Evolutionary conservation across 2,329 filamentous ascomycete genomes (phyloP), one percentile per base, ranked within the genome.

Genomic region (Exophiala dermatitidis): DNA sequence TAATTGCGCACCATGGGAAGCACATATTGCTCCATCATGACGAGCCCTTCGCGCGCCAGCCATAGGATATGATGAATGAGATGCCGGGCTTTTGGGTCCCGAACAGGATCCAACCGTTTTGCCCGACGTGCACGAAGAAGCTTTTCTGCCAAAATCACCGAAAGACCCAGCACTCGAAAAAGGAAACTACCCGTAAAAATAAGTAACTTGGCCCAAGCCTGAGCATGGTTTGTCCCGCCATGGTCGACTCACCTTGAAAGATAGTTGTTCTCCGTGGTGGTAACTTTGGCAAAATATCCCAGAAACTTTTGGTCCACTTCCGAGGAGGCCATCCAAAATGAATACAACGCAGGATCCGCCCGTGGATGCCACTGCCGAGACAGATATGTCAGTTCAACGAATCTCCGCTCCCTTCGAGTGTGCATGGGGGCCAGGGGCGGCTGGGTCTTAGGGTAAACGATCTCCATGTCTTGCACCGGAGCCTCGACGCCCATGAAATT

Each of bases 231-330:
- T 10, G 5, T 5, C 9, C 29, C 19, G 41, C 4, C 12, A 29
- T n/a, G 36, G 28, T 36, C n/a, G 9, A n/a, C 56, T 55, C 53
- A 61, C 60, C 80, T 80, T 5, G 87, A 87, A 43, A 97, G 80
- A 12, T 90, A 77, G 2, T 87, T 84, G 66, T 91, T 93, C 63
- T 88, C 84, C 56, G 80, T 74, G 66, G 85, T 83, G 62, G 89
- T 90, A 57, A 83, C 79, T 71, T 84, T 86, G 68, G 93, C 91
- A 68, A 95, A 84, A 67, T 83, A 85, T 72, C 89, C 90, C 65
- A 98, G 79, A 72, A 94, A 95, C 74, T 97, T 98, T 74, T 95
- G 90, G 71, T 98, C 93, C 58, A 97, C 89, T 73, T 95, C 89
- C 57, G 90, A 93, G 68, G 90, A 93, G 73, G 93, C 93, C 93